phyloP scores from a whole-genome alignment of 352 stramenopile genomes.

The Phytophthora nicotianae region DNA sequence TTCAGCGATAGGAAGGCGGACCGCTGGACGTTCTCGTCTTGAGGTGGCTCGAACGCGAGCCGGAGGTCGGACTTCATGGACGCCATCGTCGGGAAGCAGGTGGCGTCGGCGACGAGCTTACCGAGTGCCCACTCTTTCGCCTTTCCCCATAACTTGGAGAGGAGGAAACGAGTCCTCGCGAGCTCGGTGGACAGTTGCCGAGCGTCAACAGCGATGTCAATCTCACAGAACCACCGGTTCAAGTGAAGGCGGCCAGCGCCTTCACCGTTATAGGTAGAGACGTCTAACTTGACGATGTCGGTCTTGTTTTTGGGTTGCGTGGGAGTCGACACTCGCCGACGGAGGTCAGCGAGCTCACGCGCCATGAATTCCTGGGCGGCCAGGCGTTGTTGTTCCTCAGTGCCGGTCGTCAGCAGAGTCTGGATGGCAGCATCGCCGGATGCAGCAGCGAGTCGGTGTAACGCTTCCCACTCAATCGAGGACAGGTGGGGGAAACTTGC shows the following conservation, averaged over 20 bases:
- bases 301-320: not conserved
- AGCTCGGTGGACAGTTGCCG: too few species aligned
- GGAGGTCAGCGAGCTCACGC: not conserved
- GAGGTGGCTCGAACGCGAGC: not conserved
- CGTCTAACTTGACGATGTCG: not conserved
- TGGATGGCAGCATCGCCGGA: not conserved
- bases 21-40: not conserved
- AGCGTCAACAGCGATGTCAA: not conserved
- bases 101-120: not conserved
- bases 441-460: not conserved
- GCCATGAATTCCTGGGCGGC: not conserved
- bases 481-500: not conserved
- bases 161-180: not conserved
- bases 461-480: not conserved
- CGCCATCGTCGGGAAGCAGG: not conserved
- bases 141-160: not conserved
- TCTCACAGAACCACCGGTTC: not conserved
- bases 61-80: not conserved
- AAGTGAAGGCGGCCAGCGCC: not conserved
- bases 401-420: not conserved
- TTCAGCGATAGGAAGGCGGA: not conserved
- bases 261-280: not conserved
- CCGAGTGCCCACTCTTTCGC: not conserved
- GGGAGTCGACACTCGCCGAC: not conserved
- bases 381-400: not conserved